phyloP scores from a whole-genome alignment of 2,329 filamentous ascomycete species.

The Fusarium proliferatum region DNA sequence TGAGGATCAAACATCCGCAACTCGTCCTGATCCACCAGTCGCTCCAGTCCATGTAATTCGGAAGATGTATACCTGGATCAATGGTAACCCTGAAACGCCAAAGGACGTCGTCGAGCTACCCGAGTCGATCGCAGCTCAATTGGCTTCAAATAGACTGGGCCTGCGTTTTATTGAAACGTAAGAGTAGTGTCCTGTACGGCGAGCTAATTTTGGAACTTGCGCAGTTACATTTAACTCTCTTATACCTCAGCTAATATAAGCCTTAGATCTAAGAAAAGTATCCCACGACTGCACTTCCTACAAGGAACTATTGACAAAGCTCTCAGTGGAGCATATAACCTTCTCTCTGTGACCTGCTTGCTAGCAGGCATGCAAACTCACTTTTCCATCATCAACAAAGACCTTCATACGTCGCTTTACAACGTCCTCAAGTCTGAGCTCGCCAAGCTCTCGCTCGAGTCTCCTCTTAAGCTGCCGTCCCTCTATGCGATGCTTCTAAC shows the following conservation, averaged over 20 bases:
- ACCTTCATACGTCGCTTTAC: background rate
- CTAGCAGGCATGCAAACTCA: background rate
- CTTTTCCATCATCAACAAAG: background rate
- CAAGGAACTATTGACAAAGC: background rate
- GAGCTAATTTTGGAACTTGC: rapidly evolving
- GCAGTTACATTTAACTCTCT: rapidly evolving
- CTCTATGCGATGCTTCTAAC: background rate
- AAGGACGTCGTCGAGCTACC: background rate
- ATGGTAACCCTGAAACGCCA: background rate
- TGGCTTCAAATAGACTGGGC: background rate
- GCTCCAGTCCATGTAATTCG: background rate
- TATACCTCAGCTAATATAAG: rapidly evolving
- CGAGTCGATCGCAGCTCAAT: background rate
- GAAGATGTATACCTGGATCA: background rate
- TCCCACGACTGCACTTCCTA: background rate
- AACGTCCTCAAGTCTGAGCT: background rate
- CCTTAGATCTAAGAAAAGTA: background rate
- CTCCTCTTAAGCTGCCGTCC: background rate
- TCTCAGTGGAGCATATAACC: background rate
- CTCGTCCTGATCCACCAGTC: background rate
- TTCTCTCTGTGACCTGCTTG: background rate
- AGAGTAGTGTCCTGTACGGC: background rate
- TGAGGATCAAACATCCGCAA: rapidly evolving
- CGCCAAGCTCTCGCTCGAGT: background rate
- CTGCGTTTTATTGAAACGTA: background rate